These are phyloP conservation scores for Ogataea pini DNA, from an alignment of 805 yeast species.

Conservation along the genomic window DNA sequence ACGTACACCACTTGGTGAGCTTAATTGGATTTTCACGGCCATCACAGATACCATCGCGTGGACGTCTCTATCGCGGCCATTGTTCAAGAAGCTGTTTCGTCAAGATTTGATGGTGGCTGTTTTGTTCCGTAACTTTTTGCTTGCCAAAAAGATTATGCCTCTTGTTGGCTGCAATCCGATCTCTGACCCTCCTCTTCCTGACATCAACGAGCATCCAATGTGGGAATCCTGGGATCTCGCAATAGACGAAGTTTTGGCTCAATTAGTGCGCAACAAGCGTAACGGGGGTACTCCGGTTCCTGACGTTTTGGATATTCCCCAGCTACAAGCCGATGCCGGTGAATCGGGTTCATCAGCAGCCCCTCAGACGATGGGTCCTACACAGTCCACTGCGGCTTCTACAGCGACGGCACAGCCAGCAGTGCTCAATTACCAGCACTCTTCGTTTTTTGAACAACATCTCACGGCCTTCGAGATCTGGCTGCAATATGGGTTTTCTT, in stretches of 20 bases:
- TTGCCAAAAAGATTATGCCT: conserved; percentile 94
- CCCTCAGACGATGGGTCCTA: conserved; percentile 4
- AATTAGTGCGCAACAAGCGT: conserved; percentile 48
- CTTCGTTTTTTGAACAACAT: conserved; percentile 94
- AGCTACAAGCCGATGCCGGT: conserved; percentile 18
- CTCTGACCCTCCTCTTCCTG: conserved; percentile 91
- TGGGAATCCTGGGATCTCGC: conserved; percentile 99
- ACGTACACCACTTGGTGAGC: conserved; percentile 92
- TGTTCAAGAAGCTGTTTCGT: conserved; percentile 86
- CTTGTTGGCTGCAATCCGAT: conserved; percentile 91
- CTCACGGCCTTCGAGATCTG: conserved; percentile 95
- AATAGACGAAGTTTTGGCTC: conserved; percentile 86
- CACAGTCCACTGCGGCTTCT: conserved; percentile 11
- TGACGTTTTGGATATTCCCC: conserved; percentile 33
- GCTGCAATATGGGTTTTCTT: conserved; percentile 86
- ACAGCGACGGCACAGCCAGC: conserved; percentile 10
- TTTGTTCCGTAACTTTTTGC: conserved; percentile 82
- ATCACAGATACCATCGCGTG: conserved; percentile 98
- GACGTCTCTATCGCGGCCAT: conserved; percentile 84
- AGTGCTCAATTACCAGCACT: conserved; percentile 69
- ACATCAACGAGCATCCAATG: conserved; percentile 80
- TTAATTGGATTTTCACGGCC: conserved; percentile 97
- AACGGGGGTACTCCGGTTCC: conserved; percentile 24
- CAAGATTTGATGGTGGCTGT: conserved; percentile 98
- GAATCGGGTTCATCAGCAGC: not conserved